A percentile compares a stretch with the other conserved stretches of the same genome.
Conservation (phyloP, 1,284 basidiomycete species). For the Heterobasidion occidentale region DNA sequence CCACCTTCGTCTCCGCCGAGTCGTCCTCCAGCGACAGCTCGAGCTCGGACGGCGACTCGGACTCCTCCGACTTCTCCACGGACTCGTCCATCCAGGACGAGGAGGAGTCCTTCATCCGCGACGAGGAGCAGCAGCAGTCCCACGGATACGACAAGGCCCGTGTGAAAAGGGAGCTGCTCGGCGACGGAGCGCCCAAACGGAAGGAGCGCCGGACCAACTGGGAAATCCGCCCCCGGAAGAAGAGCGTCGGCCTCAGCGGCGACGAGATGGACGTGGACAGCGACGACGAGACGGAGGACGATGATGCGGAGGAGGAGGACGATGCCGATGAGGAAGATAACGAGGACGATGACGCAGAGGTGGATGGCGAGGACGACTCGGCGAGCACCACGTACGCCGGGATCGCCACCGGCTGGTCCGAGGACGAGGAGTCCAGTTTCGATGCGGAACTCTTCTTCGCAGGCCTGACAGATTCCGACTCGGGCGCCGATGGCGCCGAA, state of each 20-base stretch:
- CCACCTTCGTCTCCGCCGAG: constrained; percentile 61
- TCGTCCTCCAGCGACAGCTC: constrained; percentile 8
- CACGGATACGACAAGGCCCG: constrained; percentile 36
- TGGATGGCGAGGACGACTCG: constrained; percentile 25
- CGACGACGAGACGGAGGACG: constrained; percentile 50
- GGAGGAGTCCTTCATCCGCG: constrained; percentile 51
- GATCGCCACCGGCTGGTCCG: constrained; percentile 60
- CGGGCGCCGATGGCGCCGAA: constrained; percentile 31
- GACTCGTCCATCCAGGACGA: constrained; percentile 27
- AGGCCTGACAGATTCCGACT: constrained; percentile 41
- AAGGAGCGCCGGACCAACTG: constrained; percentile 49
- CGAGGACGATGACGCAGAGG: constrained; percentile 33
- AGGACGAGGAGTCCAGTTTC: constrained; percentile 60
- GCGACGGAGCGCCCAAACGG: constrained; percentile 32
- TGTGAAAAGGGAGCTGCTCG: constrained; percentile 46
- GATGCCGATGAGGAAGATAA: constrained; percentile 25
- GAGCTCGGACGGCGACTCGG: constrained; percentile 3
- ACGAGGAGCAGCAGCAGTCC: constrained; percentile 27
- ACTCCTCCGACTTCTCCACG: constrained; percentile 9
- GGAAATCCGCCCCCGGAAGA: constrained; percentile 62
- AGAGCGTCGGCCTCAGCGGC: constrained; percentile 45
- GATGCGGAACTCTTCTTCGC: constrained; percentile 76
- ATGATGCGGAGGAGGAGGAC: constrained; percentile 27
- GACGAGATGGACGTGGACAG: constrained; percentile 22
- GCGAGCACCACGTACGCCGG: constrained; percentile 39